These are phyloP conservation scores for Fusarium coffeatum DNA, from an alignment of 2,329 filamentous ascomycete species.

Conservation along the genomic window DNA sequence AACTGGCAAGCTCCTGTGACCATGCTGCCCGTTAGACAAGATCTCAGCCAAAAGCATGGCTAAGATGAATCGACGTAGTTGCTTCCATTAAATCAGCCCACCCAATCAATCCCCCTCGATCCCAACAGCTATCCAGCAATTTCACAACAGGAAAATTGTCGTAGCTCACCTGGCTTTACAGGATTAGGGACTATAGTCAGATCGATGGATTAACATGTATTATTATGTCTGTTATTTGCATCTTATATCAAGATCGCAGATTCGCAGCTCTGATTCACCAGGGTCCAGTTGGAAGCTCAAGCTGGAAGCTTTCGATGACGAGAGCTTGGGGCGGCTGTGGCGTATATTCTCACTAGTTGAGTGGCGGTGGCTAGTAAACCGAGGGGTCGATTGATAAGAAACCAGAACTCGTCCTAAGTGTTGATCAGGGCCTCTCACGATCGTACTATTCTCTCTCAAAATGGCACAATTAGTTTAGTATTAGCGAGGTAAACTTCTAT, in stretches of 20 bases:
- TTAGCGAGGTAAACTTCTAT: not conserved
- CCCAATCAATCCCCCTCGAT: not conserved
- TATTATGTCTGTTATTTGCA: not conserved
- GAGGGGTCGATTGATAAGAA: not conserved
- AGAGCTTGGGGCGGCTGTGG: conserved; percentile 4
- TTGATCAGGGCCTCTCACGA: not conserved
- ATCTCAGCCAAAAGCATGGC: not conserved
- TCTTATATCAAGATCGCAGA: not conserved
- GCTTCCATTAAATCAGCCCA: not conserved
- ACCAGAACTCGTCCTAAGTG: not conserved
- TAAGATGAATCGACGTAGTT: not conserved
- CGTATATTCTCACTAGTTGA: not conserved
- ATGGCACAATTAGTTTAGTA: not conserved
- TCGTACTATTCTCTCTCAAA: not conserved
- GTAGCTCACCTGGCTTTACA: not conserved
- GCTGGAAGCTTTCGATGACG: not conserved
- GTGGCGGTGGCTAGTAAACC: not conserved
- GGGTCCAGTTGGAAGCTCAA: not conserved
- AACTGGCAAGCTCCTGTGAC: not conserved
- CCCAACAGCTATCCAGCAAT: not conserved
- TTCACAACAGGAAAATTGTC: not conserved
- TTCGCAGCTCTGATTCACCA: not conserved
- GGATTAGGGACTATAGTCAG: not conserved
- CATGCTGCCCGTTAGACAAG: not conserved
- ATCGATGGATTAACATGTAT: not conserved